Evolutionary conservation across 345 rosid genomes (phyloP), one percentile per base, ranked within the genome.

Genomic region (Lepidium aucheri): DNA sequence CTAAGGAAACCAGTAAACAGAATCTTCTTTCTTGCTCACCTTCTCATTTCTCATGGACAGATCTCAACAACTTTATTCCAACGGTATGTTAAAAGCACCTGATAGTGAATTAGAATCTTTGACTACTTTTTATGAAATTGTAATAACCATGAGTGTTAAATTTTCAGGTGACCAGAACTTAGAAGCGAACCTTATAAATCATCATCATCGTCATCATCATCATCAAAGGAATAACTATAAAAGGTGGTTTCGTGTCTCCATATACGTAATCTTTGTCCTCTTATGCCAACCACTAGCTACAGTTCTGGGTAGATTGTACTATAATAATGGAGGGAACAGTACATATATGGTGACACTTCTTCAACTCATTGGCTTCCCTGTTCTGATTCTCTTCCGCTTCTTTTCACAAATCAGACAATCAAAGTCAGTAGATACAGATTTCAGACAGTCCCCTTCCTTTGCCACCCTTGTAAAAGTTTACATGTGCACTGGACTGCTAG

Each of bases 241-340:
- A 57, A 54, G 76, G 74, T 80, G 85, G 87, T 8, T 82, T 6
- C 43, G 67, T 12, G 14, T 84, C 46, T 64, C 72, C 15, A 7
- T 79, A 2, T 82, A 74, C 14, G 36, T 74, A 11, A 8, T 80
- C 34, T 74, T 60, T 17, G 70, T 80, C 41, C 81, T 86, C 61
- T 4, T 36, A 0, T 81, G 79, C 36, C 84, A 82, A 45, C 38
- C 85, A 22, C 49, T 54, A 1, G 80, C 85, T n/a, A 67, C 76
- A 0, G 38, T 84, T 52, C 53, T 84, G 9, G 85, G 78, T 20
- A 82, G 85, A 60, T 60, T 78, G 4, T 86, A 84, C 78, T 80
- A 51, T 42, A 73, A 67, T 30, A 76, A 80, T 62, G 83, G 93
- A 11, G 84, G 89, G 18, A 70, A 67, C 3, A 79, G 86, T 73